Base-by-base conservation (phyloP, 768 basidiomycete species). In the Nevesoporus exiguus region DNA sequence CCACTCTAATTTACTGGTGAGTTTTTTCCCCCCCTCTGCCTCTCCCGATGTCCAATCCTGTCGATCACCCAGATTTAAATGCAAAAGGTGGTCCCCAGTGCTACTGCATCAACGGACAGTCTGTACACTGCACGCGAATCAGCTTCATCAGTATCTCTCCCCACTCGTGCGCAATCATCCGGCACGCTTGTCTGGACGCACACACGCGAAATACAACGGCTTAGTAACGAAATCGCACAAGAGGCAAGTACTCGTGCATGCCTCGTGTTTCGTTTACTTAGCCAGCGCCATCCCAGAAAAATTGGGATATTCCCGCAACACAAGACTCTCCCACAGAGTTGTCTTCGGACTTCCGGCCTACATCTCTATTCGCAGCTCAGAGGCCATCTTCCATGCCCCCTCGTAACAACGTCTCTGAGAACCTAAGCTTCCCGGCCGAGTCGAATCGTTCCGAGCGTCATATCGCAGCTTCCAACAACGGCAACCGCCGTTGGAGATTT, bases 81-180 rank as follows among this genome's bases (percentile, higher is more conserved):
- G 84, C 81, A 81, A 80, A 78, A 81, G 74, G 77, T 80, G 77
- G 81, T 84, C 73, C 78, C 82, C 77, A 72, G 80, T 65, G 67
- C 76, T 74, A 75, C 80, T 59, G 75, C 74, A 66, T 51, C 70
- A 55, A 60, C 56, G 54, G 59, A 70, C 69, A 69, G 57, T 67
- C 44, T 66, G 67, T 70, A 70, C 61, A 48, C 56, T 69, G 69
- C 69, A 72, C 65, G 64, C 65, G 69, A 70, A 72, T 70, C 71
- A 63, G 69, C 61, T 36, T 57, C 67, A 62, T 62, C 66, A 55
- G 66, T 63, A 69, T 61, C 66, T 40, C 61, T 63, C 25, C 52
- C 66, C n/a, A 43, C 57, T 47, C 71, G 71, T 60, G 58, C 61
- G 7, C 69, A 71, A 56, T 67, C 67, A 54, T 62, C 61, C 11